These are phyloP conservation scores for Fusarium pseudoanthophilum DNA, from an alignment of 2,329 filamentous ascomycete species.

Conservation along the genomic window DNA sequence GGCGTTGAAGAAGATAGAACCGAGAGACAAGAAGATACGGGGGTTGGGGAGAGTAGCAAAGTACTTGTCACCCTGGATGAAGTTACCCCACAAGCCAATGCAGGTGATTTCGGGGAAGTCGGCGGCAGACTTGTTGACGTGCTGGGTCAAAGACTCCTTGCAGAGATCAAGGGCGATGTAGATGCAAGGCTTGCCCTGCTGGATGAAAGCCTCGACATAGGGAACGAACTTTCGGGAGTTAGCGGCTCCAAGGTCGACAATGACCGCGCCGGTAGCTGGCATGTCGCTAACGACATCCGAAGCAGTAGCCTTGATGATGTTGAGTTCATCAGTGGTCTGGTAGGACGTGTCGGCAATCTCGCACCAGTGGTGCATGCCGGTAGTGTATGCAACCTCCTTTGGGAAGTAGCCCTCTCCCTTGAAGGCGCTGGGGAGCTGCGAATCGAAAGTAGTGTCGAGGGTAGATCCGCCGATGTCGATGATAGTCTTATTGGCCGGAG, in stretches of 20 bases:
- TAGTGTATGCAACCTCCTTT: slow-evolving; percentile 41
- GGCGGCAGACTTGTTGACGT: slow-evolving; percentile 24
- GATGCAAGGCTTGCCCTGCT: slow-evolving; percentile 23
- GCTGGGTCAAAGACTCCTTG: not conserved
- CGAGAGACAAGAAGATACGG: slow-evolving; percentile 32
- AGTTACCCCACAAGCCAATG: slow-evolving; percentile 36
- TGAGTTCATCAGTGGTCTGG: slow-evolving; percentile 29
- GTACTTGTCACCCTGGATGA: slow-evolving; percentile 32
- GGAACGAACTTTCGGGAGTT: slow-evolving; percentile 39
- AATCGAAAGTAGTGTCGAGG: slow-evolving; percentile 10
- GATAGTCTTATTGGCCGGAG: not conserved
- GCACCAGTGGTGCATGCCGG: slow-evolving; percentile 35
- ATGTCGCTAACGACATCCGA: slow-evolving; percentile 14
- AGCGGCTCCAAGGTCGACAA: slow-evolving; percentile 36
- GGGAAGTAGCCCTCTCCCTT: slow-evolving; percentile 27
- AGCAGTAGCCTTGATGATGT: slow-evolving; percentile 34
- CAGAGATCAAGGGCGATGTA: slow-evolving; percentile 36
- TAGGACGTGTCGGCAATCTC: slow-evolving; percentile 30
- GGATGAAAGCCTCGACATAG: slow-evolving; percentile 27
- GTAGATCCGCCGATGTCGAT: slow-evolving; percentile 38
- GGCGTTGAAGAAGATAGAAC: slow-evolving; percentile 35
- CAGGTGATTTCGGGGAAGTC: slow-evolving; percentile 16
- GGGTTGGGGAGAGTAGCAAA: slow-evolving; percentile 2
- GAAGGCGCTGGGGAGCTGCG: slow-evolving; percentile 24
- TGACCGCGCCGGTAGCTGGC: slow-evolving; percentile 5